Conservation (phyloP, 2,329 filamentous ascomycete species). For the Lecanosticta acicola region DNA sequence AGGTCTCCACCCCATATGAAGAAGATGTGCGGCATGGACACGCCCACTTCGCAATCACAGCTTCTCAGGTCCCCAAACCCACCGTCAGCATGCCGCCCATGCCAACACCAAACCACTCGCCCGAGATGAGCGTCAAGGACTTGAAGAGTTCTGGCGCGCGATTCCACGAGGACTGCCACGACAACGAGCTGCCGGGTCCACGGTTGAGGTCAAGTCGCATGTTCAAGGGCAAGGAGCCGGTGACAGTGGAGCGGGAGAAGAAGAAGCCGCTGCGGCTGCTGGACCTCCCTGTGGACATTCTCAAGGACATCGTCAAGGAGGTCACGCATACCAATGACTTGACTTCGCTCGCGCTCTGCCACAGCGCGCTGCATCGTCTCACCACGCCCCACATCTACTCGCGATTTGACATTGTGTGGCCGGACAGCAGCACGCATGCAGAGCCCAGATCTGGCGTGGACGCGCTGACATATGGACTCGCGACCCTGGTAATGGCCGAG, state of each 20-base stretch:
- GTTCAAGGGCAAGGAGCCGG: conserved; percentile 41
- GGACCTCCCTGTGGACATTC: conserved; percentile 70
- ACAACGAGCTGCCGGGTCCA: conserved; percentile 25
- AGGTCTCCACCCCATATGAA: conserved; percentile 20
- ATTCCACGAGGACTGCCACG: conserved; percentile 29
- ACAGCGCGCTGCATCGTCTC: conserved; percentile 69
- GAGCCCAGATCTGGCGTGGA: conserved; percentile 69
- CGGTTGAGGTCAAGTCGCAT: conserved; percentile 38
- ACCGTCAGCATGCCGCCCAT: conserved; percentile 17
- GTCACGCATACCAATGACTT: conserved; percentile 77
- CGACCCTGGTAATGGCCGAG: conserved; percentile 70
- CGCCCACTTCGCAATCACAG: conserved; percentile 25
- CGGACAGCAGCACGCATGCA: conserved; percentile 59
- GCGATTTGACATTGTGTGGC: conserved; percentile 84
- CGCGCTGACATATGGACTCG: conserved; percentile 74
- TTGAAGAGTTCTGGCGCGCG: conserved; percentile 27
- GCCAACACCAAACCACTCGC: conserved; percentile 8
- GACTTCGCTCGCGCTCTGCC: conserved; percentile 69
- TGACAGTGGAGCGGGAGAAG: conserved; percentile 35
- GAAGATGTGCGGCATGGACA: conserved; percentile 21
- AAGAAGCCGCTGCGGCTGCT: conserved; percentile 59
- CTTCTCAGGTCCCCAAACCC: conserved; percentile 26
- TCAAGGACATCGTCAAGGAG: conserved; percentile 75
- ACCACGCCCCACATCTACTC: conserved; percentile 76
- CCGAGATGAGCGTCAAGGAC: conserved; percentile 21